These are phyloP conservation scores for Backusella tuberculispora DNA, from an alignment of 192 early-diverging fungal species.

Conservation along the genomic window DNA sequence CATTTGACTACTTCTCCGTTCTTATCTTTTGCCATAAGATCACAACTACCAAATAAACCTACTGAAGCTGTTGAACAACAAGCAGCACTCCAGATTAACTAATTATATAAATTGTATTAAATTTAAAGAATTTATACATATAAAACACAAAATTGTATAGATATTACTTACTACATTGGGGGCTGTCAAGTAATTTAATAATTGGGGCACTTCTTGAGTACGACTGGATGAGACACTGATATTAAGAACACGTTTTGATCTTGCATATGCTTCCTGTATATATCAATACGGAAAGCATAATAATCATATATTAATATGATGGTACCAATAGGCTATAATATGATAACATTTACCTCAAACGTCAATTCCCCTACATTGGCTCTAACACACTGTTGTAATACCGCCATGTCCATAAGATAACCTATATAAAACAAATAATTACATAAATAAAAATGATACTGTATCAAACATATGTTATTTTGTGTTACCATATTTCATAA, in stretches of 20 bases:
- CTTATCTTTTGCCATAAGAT: constrained; percentile 74
- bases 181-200: constrained; percentile 78
- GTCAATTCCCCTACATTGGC: constrained; percentile 74
- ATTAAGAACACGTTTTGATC: constrained; percentile 73
- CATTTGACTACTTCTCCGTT: constrained; percentile 68
- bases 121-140: too few relatives aligned
- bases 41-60: constrained; percentile 68
- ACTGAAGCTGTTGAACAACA: constrained; percentile 71
- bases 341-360: constrained; percentile 50
- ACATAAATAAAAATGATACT: not conserved
- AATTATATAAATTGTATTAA: not conserved
- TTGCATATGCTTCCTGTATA: constrained; percentile 66
- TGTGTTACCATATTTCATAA: constrained; percentile 65
- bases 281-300: not conserved
- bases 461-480: not conserved
- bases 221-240: constrained; percentile 75
- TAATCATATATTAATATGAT: too few relatives aligned
- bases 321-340: too few relatives aligned
- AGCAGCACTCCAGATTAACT: constrained; percentile 81
- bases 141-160: not conserved
- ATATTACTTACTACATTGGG: constrained; percentile 69
- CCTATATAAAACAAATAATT: constrained; percentile 39
- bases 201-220: constrained; percentile 74
- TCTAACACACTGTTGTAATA: constrained; percentile 73
- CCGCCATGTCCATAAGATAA: constrained; percentile 75